phyloP scores from a whole-genome alignment of 805 yeast genomes.

The Candida suzukii region DNA sequence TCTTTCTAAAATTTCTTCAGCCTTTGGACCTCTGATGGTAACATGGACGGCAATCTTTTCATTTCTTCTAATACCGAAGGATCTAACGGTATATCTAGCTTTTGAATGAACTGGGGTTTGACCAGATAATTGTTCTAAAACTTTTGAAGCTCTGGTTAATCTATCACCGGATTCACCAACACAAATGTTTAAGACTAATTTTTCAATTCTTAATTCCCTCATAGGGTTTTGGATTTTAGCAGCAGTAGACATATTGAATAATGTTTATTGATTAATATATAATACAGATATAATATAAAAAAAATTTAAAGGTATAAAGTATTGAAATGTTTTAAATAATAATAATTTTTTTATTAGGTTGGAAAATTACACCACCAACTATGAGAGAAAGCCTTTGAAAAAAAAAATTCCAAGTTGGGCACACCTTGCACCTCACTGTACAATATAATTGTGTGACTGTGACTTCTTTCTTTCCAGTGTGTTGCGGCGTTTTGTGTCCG shows the following conservation, averaged over 20 bases:
- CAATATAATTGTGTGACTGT: too few species aligned
- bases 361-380: too few species aligned
- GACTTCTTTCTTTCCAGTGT: too few species aligned
- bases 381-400: too few species aligned
- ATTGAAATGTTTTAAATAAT: too few species aligned
- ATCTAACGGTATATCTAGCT: conserved; percentile 99
- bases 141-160: conserved; percentile 99
- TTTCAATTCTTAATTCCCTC: conserved; percentile 99
- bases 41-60: conserved; percentile 99
- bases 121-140: conserved; percentile 99
- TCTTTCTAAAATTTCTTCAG: conserved; percentile 99
- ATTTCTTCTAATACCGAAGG: conserved; percentile 99
- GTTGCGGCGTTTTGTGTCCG: background rate
- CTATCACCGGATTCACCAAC: conserved; percentile 99
- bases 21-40: conserved; percentile 99
- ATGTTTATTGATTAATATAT: too few species aligned
- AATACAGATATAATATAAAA: too few species aligned
- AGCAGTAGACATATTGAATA: conserved; percentile 13
- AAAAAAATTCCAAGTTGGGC: too few species aligned
- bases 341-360: too few species aligned
- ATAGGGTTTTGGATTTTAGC: conserved; percentile 79
- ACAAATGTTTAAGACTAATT: conserved; percentile 98
- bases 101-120: conserved; percentile 99
- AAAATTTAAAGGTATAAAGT: too few species aligned
- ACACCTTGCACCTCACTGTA: too few species aligned